Conservation (phyloP, 2,329 filamentous ascomycete species). For the Verticillium dahliae region DNA sequence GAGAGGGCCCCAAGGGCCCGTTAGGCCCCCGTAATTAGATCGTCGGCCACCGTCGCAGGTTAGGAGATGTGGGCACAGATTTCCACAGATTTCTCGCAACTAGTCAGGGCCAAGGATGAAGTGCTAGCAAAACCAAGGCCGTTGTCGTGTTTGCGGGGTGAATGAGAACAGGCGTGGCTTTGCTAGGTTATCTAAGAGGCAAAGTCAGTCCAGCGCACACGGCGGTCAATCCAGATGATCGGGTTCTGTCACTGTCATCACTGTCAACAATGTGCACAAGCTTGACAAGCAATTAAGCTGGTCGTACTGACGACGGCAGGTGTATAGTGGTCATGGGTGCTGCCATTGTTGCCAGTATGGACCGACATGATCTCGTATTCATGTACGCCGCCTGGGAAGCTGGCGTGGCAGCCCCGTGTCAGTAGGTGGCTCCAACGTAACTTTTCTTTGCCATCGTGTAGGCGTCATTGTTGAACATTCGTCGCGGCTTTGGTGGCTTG, state of each 20-base stretch:
- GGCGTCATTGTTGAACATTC: too few relatives aligned
- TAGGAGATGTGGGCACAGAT: neutral
- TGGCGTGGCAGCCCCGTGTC: neutral
- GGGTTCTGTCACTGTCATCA: slow-evolving; percentile 21
- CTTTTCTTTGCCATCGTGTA: too few relatives aligned
- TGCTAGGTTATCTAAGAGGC: neutral
- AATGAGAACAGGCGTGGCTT: neutral
- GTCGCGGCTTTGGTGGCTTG: too few relatives aligned
- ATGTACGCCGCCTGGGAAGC: neutral
- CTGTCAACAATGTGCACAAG: slow-evolving; percentile 25
- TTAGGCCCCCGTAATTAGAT: neutral
- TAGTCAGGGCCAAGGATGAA: neutral
- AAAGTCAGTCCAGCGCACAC: neutral
- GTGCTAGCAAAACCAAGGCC: neutral
- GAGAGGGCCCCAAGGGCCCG: neutral
- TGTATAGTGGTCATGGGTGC: neutral
- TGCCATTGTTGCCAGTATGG: too few relatives aligned
- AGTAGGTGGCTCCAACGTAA: neutral
- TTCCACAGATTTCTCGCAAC: slow-evolving; percentile 22
- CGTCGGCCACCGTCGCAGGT: neutral
- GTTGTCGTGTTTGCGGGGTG: neutral
- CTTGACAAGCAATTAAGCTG: slow-evolving; percentile 12
- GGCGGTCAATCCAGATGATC: neutral
- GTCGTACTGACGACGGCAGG: too few relatives aligned
- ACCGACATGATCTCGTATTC: neutral